These are phyloP conservation scores for Debaryomycetaceae sp. DNA, from an alignment of 1,139 yeast species.

Conservation along the genomic window DNA sequence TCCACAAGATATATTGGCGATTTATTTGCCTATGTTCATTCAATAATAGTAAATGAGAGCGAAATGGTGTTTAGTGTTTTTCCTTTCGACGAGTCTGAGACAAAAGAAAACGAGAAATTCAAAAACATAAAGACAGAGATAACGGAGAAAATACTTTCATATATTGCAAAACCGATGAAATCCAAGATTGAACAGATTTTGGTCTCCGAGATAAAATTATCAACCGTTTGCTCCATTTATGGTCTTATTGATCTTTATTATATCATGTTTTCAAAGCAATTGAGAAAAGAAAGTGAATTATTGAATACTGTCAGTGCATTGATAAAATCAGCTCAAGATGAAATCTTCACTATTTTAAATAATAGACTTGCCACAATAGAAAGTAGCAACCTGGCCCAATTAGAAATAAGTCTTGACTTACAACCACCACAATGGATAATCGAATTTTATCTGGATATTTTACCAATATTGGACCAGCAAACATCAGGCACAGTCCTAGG, in stretches of 20 bases:
- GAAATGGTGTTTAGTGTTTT: conserved; percentile 61
- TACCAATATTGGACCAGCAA: conserved; percentile 48
- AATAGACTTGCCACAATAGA: conserved; percentile 41
- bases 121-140: conserved; percentile 29
- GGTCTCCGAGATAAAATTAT: conserved; percentile 59
- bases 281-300: conserved; percentile 15
- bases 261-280: conserved; percentile 61
- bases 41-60: conserved; percentile 83
- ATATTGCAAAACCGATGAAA: conserved; percentile 38
- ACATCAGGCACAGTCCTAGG: conserved; percentile 38
- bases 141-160: conserved; percentile 28
- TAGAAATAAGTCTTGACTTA: conserved; percentile 45
- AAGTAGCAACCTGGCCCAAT: conserved; percentile 38
- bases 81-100: conserved; percentile 14
- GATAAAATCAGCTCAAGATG: conserved; percentile 33
- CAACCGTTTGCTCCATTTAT: conserved; percentile 54
- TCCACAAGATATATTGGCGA: conserved; percentile 84
- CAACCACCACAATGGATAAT: conserved; percentile 75
- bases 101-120: conserved; percentile 19
- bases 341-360: conserved; percentile 38
- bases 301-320: conserved; percentile 23
- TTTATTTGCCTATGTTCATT: conserved; percentile 83
- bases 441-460: conserved; percentile 50
- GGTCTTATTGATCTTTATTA: conserved; percentile 65
- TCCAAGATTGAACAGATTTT: conserved; percentile 65